Percentiles rank a stretch among this genome's conserved stretches.
These are phyloP conservation scores for Polyporus arcularius DNA, from an alignment of 768 basidiomycete species.

Conservation along the genomic window DNA sequence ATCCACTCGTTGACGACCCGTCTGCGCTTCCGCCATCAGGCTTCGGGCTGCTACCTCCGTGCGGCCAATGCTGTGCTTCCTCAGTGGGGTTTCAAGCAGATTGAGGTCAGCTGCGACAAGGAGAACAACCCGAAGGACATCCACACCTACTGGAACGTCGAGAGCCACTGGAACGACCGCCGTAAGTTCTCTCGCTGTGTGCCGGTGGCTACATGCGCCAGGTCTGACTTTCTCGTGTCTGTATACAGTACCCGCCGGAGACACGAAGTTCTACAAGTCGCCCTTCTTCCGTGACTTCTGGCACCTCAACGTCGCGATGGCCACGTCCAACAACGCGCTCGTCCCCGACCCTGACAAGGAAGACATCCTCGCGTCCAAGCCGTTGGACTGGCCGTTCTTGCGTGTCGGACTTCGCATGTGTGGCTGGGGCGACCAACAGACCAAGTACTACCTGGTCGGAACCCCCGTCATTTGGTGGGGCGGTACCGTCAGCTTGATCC, in stretches of 20 bases:
- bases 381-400: slow-evolving; percentile 92
- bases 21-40: slow-evolving; percentile 77
- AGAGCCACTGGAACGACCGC: slow-evolving; percentile 95
- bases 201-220: background rate
- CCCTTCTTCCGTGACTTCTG: slow-evolving; percentile 97
- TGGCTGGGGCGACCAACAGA: slow-evolving; percentile 85
- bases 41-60: slow-evolving; percentile 82
- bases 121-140: slow-evolving; percentile 78
- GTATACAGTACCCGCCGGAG: slow-evolving; percentile 72
- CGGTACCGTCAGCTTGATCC: slow-evolving; percentile 62
- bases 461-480: slow-evolving; percentile 96
- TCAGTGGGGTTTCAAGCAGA: slow-evolving; percentile 99
- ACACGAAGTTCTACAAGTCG: slow-evolving; percentile 82
- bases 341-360: slow-evolving; percentile 98
- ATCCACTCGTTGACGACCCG: slow-evolving; percentile 93
- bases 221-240: background rate
- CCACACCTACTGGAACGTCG: slow-evolving; percentile 98
- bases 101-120: slow-evolving; percentile 93
- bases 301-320: slow-evolving; percentile 99
- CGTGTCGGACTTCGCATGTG: slow-evolving; percentile 94
- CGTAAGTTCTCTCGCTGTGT: slow-evolving; percentile 51
- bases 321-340: slow-evolving; percentile 99
- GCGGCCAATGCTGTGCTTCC: slow-evolving; percentile 89
- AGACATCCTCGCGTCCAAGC: slow-evolving; percentile 92
- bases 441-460: slow-evolving; percentile 93